Conservation (phyloP, 208 protist genomes). For the Leishmania guyanensis region DNA sequence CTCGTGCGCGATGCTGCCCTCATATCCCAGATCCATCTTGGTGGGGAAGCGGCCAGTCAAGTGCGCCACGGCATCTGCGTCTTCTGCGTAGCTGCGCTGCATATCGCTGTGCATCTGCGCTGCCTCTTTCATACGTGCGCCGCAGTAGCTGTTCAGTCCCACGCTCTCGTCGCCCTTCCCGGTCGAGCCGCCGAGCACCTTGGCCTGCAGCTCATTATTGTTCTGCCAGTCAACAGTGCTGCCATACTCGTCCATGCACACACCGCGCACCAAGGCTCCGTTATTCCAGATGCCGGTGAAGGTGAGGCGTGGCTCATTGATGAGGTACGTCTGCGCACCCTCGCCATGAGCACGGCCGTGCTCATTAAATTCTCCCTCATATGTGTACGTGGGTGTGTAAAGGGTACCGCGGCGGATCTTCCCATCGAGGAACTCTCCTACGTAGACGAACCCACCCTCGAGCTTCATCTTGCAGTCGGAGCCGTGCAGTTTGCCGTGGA, state of each 20-base stretch:
- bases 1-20: slow-evolving; percentile 70
- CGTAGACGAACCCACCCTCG: slow-evolving; percentile 89
- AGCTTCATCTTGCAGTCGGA: slow-evolving; percentile 88
- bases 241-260: slow-evolving; percentile 87
- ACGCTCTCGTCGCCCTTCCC: slow-evolving; percentile 58
- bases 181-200: slow-evolving; percentile 46
- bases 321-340: slow-evolving; percentile 86
- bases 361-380: slow-evolving; percentile 91
- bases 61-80: slow-evolving; percentile 53
- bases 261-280: slow-evolving; percentile 79
- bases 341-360: slow-evolving; percentile 88
- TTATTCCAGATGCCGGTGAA: slow-evolving; percentile 91
- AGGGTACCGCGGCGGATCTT: slow-evolving; percentile 77
- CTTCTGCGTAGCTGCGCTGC: slow-evolving; percentile 75
- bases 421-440: slow-evolving; percentile 88
- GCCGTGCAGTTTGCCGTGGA: slow-evolving; percentile 87
- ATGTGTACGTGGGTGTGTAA: slow-evolving; percentile 90
- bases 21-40: slow-evolving; percentile 89
- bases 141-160: slow-evolving; percentile 82
- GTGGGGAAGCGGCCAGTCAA: slow-evolving; percentile 62
- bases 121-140: slow-evolving; percentile 78
- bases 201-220: slow-evolving; percentile 75
- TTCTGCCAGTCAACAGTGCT: slow-evolving; percentile 89
- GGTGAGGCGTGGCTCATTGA: slow-evolving; percentile 77
- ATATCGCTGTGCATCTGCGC: slow-evolving; percentile 68